These are phyloP conservation scores for Boletus rubroflammeus DNA, from an alignment of 768 basidiomycete species.

Conservation along the genomic window DNA sequence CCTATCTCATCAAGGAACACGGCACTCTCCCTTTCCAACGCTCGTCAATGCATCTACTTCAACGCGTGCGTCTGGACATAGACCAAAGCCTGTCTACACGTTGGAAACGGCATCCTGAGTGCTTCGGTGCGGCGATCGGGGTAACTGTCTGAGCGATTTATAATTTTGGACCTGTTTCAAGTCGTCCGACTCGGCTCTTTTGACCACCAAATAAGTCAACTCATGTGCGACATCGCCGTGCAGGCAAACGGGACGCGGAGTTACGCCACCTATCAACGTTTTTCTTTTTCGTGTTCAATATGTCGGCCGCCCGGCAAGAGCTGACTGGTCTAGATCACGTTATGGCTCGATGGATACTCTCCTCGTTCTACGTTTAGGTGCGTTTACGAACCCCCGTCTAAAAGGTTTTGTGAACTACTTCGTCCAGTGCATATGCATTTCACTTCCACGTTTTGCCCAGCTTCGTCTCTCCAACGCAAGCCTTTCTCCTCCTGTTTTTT, in stretches of 20 bases:
- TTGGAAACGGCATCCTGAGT: not conserved
- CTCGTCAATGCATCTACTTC: not conserved
- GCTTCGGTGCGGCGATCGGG: not conserved
- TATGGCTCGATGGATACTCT: not conserved
- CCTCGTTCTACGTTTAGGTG: not conserved
- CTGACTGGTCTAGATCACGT: not conserved
- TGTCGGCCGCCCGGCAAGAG: not conserved
- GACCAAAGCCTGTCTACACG: not conserved
- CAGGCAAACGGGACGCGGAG: not conserved
- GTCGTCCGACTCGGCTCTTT: not conserved
- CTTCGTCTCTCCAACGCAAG: not conserved
- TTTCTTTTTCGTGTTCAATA: not conserved
- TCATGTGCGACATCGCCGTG: not conserved
- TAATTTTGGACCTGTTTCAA: not conserved
- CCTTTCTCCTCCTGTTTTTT: not conserved
- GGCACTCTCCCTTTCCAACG: not conserved
- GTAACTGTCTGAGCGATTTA: not conserved
- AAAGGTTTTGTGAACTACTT: not conserved
- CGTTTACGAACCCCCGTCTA: no score
- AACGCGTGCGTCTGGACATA: not conserved
- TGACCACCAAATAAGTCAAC: not conserved
- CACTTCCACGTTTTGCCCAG: not conserved
- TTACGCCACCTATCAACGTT: not conserved
- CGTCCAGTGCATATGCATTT: not conserved
- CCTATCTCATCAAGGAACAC: not conserved